Percentiles rank a stretch among this genome's conserved stretches.
Evolutionary conservation across 2,329 filamentous ascomycete species (phyloP).

Genomic region (Colletotrichum cordylinicola): DNA sequence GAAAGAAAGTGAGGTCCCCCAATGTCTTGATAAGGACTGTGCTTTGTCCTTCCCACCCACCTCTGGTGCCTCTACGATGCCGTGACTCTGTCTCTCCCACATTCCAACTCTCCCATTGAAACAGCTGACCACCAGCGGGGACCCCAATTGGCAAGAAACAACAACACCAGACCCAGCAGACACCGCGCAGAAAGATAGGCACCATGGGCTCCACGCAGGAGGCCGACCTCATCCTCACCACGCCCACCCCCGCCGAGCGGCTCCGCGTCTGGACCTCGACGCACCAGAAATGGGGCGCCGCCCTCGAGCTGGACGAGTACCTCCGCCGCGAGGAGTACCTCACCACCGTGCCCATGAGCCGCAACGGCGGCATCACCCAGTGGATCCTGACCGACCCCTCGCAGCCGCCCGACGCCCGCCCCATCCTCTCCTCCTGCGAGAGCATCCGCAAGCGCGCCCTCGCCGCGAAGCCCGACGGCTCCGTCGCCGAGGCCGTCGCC

Average conservation of each 20-base stretch:
- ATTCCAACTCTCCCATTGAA: not conserved
- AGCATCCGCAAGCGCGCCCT: slow-evolving; percentile 65
- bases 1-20: not conserved
- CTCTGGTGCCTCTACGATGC: not conserved
- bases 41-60: slow-evolving; percentile 3
- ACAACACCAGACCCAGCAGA: not conserved
- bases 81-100: not conserved
- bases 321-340: slow-evolving; percentile 65
- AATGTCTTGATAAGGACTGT: slow-evolving; percentile 3
- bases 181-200: not conserved
- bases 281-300: slow-evolving; percentile 62
- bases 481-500: slow-evolving; percentile 58
- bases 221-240: slow-evolving; percentile 48
- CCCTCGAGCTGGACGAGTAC: slow-evolving; percentile 61
- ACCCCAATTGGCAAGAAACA: not conserved
- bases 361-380: slow-evolving; percentile 62
- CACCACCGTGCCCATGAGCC: slow-evolving; percentile 61
- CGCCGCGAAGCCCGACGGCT: slow-evolving; percentile 40
- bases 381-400: slow-evolving; percentile 67
- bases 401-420: slow-evolving; percentile 46
- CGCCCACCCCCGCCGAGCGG: slow-evolving; percentile 63
- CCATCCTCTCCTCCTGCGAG: slow-evolving; percentile 69
- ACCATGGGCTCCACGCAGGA: slow-evolving; percentile 18
- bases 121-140: not conserved
- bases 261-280: slow-evolving; percentile 60